Evolutionary conservation across 441 rosid species (phyloP), one percentile per base, ranked within the genome.

Genomic region (Monsonia emarginata): DNA sequence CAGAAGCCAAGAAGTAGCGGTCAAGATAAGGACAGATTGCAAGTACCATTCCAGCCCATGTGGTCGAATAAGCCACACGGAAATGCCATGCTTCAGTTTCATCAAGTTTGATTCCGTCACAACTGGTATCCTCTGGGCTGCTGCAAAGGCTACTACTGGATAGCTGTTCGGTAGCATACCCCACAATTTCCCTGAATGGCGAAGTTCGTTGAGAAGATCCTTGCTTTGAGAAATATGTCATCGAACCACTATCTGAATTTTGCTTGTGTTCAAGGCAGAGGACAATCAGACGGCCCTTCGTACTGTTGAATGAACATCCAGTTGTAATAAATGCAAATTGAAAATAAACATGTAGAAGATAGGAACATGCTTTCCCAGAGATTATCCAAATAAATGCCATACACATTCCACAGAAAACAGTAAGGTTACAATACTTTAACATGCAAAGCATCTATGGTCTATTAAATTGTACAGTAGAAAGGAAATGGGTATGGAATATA

Each of bases 1-100:
- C 94, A 80, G 99, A 91, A 27, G 88, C 97, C 84, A 94, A 80
- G 82, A 94, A 94, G 81, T 75, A 89, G 38, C 75, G 84, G 79
- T 85, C 96, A 78, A 88, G 90, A 82, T 94, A 94, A 67, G 97
- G 92, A 79, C 97, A 88, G 62, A 91, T 81, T 44, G 97, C 92
- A 64, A 94, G 96, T 66, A 83, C 95, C 96, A 89, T 89, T 72
- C 97, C 99, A 16, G 84, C 80, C 88, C 85, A 89, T 65, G 73
- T 64, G 57, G 69, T 73, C 60, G 88, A 64, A 80, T 62, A 83
- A 65, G 86, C 87, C 76, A 79, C 65, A 66, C 89, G 83, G 56
- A 94, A 79, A 73, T 84, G 88, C 96, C 99, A 94, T 48, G 80
- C 69, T 69, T 89, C 97, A 79, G 82, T 82, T 73, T 89, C 97